Conservation (phyloP, 257 asterid species). For the Ajuga chamaepitys region DNA sequence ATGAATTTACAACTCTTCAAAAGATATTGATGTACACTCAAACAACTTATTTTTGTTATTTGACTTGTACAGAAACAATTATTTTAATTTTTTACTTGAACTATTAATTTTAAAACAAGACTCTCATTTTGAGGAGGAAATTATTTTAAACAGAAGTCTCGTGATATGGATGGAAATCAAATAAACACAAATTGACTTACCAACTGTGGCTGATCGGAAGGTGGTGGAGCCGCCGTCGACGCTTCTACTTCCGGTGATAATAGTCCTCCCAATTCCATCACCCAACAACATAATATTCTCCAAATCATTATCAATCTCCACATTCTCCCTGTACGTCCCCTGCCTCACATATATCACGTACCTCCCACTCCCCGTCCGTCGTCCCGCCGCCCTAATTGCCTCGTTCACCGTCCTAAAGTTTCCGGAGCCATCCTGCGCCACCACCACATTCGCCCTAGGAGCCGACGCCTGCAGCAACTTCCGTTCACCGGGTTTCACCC, state of each 20-base stretch:
- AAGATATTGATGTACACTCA: too few relatives aligned
- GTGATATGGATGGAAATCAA: background rate
- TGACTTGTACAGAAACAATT: too few relatives aligned
- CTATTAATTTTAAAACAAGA: too few relatives aligned
- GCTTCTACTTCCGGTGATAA: slow-evolving; percentile 80
- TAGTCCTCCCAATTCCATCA: slow-evolving; percentile 81
- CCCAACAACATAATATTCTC: slow-evolving; percentile 72
- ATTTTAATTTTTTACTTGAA: too few relatives aligned
- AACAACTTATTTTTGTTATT: too few relatives aligned
- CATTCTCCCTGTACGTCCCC: slow-evolving; percentile 75
- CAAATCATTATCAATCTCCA: slow-evolving; percentile 41
- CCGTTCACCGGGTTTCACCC: slow-evolving; percentile 63
- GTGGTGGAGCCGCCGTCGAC: slow-evolving; percentile 79
- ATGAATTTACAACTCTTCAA: too few relatives aligned
- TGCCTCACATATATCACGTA: slow-evolving; percentile 60
- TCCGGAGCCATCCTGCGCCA: slow-evolving; percentile 72
- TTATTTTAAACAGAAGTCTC: too few relatives aligned
- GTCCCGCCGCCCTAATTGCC: slow-evolving; percentile 48
- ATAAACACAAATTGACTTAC: slow-evolving; percentile 29
- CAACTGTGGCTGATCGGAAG: slow-evolving; percentile 74
- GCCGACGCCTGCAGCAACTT: slow-evolving; percentile 41
- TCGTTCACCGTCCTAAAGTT: slow-evolving; percentile 43
- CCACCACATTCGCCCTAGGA: slow-evolving; percentile 43
- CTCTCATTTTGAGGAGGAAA: too few relatives aligned
- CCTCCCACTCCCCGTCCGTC: slow-evolving; percentile 38